Percentiles rank a stretch among this genome's conserved stretches.
phyloP scores from a whole-genome alignment of 495 filamentous ascomycete species.

The Aspergillus leporis region DNA sequence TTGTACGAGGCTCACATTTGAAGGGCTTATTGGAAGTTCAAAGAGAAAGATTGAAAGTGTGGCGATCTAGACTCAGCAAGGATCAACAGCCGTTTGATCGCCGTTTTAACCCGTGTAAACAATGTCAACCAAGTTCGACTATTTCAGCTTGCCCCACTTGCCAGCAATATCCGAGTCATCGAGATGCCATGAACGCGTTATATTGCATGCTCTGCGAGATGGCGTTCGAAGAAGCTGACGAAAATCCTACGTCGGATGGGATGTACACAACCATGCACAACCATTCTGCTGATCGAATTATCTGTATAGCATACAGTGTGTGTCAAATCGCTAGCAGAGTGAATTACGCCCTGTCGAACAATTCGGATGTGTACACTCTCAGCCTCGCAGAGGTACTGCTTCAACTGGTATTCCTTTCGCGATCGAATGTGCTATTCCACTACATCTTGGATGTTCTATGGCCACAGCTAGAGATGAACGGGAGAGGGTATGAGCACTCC shows the following conservation, averaged over 20 bases:
- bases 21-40: conserved; percentile 18
- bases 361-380: conserved; percentile 19
- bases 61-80: conserved; percentile 11
- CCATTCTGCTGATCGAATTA: too few relatives aligned
- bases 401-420: conserved; percentile 11
- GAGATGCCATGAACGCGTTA: conserved; percentile 22
- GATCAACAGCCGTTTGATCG: not conserved
- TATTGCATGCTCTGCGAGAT: conserved; percentile 18
- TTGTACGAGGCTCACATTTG: conserved; percentile 15
- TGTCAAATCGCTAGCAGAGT: conserved; percentile 8
- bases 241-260: not conserved
- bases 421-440: conserved; percentile 9
- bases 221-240: conserved; percentile 8
- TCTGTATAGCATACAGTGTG: not conserved
- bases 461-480: conserved; percentile 14
- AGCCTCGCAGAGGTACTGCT: conserved; percentile 17
- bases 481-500: conserved; percentile 20
- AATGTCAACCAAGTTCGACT: too few relatives aligned
- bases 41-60: conserved; percentile 14
- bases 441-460: conserved; percentile 15
- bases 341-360: conserved; percentile 6
- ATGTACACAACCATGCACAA: too few relatives aligned
- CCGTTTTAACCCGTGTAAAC: not conserved
- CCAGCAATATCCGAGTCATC: conserved; percentile 6
- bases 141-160: not conserved